Percentiles rank a stretch among this genome's conserved stretches.
phyloP scores from a whole-genome alignment of 305 asterid species.

The Fraxinus angustifolia region DNA sequence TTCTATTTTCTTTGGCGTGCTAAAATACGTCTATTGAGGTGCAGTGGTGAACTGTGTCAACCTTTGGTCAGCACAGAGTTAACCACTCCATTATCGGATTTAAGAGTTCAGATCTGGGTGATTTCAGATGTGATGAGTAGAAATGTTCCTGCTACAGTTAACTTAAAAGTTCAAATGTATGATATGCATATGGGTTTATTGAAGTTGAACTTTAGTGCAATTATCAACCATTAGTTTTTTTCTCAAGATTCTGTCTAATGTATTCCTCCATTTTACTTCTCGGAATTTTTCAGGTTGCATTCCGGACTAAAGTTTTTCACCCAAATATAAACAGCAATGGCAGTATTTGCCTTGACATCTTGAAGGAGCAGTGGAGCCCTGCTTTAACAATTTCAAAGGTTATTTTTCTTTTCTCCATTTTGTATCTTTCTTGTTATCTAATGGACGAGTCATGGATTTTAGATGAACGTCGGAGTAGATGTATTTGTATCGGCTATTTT shows the following conservation, averaged over 20 bases:
- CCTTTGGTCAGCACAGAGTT: not conserved
- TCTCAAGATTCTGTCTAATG: not conserved
- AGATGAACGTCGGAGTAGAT: not conserved
- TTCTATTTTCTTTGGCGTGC: not conserved
- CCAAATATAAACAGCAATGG: slow-evolving; percentile 64
- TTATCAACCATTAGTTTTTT: not conserved
- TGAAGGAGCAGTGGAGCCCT: slow-evolving; percentile 76
- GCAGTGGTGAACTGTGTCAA: not conserved
- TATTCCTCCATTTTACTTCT: not conserved
- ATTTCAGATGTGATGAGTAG: not conserved
- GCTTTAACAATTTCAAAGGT: slow-evolving; percentile 68
- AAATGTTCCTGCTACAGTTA: not conserved
- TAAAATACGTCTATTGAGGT: not conserved
- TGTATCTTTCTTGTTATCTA: not conserved
- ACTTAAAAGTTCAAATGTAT: not conserved
- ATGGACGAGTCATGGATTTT: not conserved
- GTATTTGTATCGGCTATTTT: not conserved
- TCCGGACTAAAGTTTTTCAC: slow-evolving; percentile 77
- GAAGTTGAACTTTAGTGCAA: not conserved
- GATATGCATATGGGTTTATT: not conserved
- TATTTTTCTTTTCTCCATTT: not conserved
- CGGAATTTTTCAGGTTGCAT: slow-evolving; percentile 33
- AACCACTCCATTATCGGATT: not conserved
- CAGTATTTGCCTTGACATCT: slow-evolving; percentile 60
- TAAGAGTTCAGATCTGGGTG: not conserved